A percentile compares a stretch with the other conserved stretches of the same genome.
Evolutionary conservation across 2,329 filamentous ascomycete species (phyloP).

Genomic region (Coccinonectria pachysandricola): DNA sequence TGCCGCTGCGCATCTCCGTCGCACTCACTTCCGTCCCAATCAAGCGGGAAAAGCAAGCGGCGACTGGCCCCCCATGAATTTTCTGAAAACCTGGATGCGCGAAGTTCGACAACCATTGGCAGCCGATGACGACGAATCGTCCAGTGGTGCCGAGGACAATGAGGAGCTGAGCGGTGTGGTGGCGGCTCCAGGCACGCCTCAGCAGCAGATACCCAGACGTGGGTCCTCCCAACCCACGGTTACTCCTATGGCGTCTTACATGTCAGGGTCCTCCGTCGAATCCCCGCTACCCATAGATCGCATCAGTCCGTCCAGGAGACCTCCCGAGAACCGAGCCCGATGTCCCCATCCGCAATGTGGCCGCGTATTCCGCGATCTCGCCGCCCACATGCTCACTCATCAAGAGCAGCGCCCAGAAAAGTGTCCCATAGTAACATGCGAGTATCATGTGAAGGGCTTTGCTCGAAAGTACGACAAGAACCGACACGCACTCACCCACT

Average conservation of each 20-base stretch:
- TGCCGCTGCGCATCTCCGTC: conserved; percentile 46
- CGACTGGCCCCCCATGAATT: conserved; percentile 48
- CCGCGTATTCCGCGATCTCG: conserved; percentile 51
- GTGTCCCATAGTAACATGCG: conserved; percentile 86
- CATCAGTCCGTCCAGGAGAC: conserved; percentile 21
- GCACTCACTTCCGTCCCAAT: conserved; percentile 47
- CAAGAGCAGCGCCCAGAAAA: conserved; percentile 90
- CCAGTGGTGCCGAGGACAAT: conserved; percentile 42
- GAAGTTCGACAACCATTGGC: conserved; percentile 45
- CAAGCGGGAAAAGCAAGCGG: conserved; percentile 46
- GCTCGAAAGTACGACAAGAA: conserved; percentile 98
- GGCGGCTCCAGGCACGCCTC: conserved; percentile 8
- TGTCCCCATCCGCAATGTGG: conserved; percentile 50
- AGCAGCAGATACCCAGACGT: conserved; percentile 6
- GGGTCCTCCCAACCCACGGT: conserved; percentile 7
- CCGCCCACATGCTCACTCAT: conserved; percentile 94
- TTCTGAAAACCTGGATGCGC: conserved; percentile 51
- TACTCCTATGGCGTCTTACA: conserved; percentile 7
- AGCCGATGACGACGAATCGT: conserved; percentile 32
- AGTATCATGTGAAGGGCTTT: conserved; percentile 90
- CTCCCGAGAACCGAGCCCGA: conserved; percentile 33
- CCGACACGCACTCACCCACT: conserved; percentile 88
- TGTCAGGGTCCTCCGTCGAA: conserved; percentile 12
- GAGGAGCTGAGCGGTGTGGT: conserved; percentile 24
- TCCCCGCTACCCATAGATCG: conserved; percentile 16